phyloP scores from a whole-genome alignment of 2,329 filamentous ascomycete genomes.

The Phyllosticta paracitricarpa region DNA sequence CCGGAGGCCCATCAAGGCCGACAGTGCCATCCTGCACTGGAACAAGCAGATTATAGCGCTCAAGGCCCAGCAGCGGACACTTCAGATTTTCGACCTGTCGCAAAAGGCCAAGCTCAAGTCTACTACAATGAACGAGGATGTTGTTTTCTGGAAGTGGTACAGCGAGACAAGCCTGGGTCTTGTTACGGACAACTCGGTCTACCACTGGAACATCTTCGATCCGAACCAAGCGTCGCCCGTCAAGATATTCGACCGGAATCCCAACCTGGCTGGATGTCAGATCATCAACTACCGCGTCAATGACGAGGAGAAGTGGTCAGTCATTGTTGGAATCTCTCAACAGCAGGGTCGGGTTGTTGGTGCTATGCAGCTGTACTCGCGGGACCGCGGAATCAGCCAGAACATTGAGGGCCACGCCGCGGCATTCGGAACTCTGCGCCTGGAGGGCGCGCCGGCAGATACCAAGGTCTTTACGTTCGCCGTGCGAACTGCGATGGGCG shows the following conservation, averaged over 20 bases:
- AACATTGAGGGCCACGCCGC: slow-evolving; percentile 96
- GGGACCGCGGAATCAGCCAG: slow-evolving; percentile 92
- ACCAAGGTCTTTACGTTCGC: slow-evolving; percentile 97
- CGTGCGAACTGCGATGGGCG: slow-evolving; percentile 77
- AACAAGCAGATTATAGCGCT: slow-evolving; percentile 90
- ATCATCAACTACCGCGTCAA: slow-evolving; percentile 99
- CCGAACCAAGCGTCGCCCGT: slow-evolving; percentile 62
- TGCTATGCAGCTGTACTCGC: slow-evolving; percentile 94
- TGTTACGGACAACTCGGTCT: slow-evolving; percentile 83
- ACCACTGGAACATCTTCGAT: slow-evolving; percentile 97
- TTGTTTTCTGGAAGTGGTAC: slow-evolving; percentile 99
- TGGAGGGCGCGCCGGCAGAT: slow-evolving; percentile 81
- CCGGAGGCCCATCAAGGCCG: slow-evolving; percentile 91
- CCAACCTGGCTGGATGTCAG: slow-evolving; percentile 82
- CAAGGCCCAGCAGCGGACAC: slow-evolving; percentile 84
- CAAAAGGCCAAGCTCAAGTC: slow-evolving; percentile 96
- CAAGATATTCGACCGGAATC: slow-evolving; percentile 91
- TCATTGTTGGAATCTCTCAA: slow-evolving; percentile 90
- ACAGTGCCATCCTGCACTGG: slow-evolving; percentile 99
- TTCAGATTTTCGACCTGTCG: slow-evolving; percentile 94
- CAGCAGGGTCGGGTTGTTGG: slow-evolving; percentile 89
- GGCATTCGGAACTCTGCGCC: slow-evolving; percentile 77
- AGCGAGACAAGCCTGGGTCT: slow-evolving; percentile 80
- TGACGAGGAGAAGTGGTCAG: slow-evolving; percentile 95
- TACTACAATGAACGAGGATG: slow-evolving; percentile 90